Conservation (phyloP, 768 basidiomycete genomes). For the Kondoa subrosea region DNA sequence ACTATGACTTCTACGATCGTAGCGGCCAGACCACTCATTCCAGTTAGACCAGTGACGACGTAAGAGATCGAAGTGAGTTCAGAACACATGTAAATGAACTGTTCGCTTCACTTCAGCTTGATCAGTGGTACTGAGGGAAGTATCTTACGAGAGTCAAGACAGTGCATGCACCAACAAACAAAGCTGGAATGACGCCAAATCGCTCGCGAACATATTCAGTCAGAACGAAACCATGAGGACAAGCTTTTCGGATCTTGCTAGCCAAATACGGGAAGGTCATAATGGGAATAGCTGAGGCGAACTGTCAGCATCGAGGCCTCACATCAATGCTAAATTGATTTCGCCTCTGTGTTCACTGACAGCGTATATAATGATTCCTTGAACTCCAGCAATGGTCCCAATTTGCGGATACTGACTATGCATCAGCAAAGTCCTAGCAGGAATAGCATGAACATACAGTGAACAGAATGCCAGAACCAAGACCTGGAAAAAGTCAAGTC, state of each 20-base stretch:
- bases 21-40: neutral
- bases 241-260: neutral
- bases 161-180: neutral
- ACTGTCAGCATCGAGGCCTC: neutral
- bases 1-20: neutral
- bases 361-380: neutral
- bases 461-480: neutral
- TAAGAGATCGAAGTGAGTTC: neutral
- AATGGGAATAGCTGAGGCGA: neutral
- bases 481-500: neutral
- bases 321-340: neutral
- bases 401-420: neutral
- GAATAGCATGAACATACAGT: neutral
- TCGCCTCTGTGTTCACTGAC: neutral
- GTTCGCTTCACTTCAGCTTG: neutral
- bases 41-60: neutral
- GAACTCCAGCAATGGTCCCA: neutral
- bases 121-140: neutral
- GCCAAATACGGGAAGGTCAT: neutral
- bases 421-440: neutral
- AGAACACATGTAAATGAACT: neutral
- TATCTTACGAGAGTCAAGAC: neutral
- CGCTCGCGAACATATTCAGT: neutral
- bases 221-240: neutral
- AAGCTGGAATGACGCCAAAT: neutral